These are phyloP conservation scores for Daldinia sp. DNA, from an alignment of 2,329 filamentous ascomycete species.

Conservation along the genomic window DNA sequence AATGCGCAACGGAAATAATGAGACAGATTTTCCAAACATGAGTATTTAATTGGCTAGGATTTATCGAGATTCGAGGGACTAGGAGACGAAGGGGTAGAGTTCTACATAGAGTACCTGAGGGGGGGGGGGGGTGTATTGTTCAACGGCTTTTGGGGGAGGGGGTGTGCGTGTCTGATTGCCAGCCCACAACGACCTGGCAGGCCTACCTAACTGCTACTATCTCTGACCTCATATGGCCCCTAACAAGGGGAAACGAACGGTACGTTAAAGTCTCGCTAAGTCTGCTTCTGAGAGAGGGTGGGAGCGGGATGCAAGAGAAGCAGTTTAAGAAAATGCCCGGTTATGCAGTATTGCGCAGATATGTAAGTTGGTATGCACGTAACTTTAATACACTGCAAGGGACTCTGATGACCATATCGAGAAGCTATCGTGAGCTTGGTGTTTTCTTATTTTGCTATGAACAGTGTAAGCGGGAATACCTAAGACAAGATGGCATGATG, in stretches of 20 bases:
- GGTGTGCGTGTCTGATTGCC: slow-evolving; percentile 50
- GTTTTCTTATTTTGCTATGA: slow-evolving; percentile 9
- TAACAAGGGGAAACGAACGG: slow-evolving; percentile 47
- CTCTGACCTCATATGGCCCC: slow-evolving; percentile 46
- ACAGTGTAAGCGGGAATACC: background rate
- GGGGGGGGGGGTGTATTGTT: slow-evolving; percentile 41
- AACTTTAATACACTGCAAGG: slow-evolving; percentile 41
- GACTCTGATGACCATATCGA: slow-evolving; percentile 30
- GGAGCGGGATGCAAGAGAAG: slow-evolving; percentile 42
- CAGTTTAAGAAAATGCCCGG: slow-evolving; percentile 46
- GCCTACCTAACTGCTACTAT: slow-evolving; percentile 33
- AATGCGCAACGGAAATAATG: slow-evolving; percentile 48
- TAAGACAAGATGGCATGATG: slow-evolving; percentile 7
- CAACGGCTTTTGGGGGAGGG: slow-evolving; percentile 47
- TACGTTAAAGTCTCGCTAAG: slow-evolving; percentile 23
- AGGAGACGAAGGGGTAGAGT: slow-evolving; percentile 37
- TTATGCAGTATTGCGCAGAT: slow-evolving; percentile 41
- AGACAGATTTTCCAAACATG: slow-evolving; percentile 45
- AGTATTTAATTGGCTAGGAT: slow-evolving; percentile 46
- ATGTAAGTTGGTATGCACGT: slow-evolving; percentile 42
- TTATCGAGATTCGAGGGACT: slow-evolving; percentile 44
- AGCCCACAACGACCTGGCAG: slow-evolving; percentile 36
- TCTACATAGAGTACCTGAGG: slow-evolving; percentile 19
- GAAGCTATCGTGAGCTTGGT: slow-evolving; percentile 17
- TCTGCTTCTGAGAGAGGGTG: slow-evolving; percentile 33